A percentile compares a stretch with the other conserved stretches of the same genome.
Evolutionary conservation across 148 eudicot genomes (phyloP).

Genomic region (Agrostemma githago): DNA sequence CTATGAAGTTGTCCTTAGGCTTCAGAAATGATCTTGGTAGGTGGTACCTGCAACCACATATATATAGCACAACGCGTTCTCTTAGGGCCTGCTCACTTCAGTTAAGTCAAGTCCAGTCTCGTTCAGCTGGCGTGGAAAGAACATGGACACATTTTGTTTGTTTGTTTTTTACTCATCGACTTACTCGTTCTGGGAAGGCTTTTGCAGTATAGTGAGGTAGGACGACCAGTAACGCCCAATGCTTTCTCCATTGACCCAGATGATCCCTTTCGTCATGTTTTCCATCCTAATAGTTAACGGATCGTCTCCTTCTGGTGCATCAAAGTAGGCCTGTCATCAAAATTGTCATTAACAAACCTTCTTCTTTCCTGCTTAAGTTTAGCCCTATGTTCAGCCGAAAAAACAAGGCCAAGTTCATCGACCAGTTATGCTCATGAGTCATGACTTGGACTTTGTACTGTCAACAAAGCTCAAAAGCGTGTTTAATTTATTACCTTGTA

Average conservation of each 20-base stretch:
- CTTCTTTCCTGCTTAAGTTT: no score
- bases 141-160: background rate
- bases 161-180: slow-evolving; percentile 15
- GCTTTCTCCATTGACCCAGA: slow-evolving; percentile 71
- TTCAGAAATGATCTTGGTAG: slow-evolving; percentile 71
- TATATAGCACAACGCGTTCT: no score
- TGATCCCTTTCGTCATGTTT: slow-evolving; percentile 69
- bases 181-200: slow-evolving; percentile 79
- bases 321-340: slow-evolving; percentile 57
- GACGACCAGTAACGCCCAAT: slow-evolving; percentile 81
- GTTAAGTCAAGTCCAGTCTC: no score
- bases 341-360: background rate
- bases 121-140: background rate
- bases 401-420: no score
- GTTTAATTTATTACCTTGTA: slow-evolving; percentile 62
- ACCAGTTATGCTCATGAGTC: background rate
- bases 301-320: slow-evolving; percentile 64
- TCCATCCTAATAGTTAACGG: slow-evolving; percentile 59
- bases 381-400: no score
- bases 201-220: slow-evolving; percentile 41
- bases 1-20: slow-evolving; percentile 60
- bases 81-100: no score
- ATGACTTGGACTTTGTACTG: background rate
- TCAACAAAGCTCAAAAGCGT: background rate
- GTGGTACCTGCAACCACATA: slow-evolving; percentile 53